A percentile compares a stretch with the other conserved stretches of the same genome.
Conservation (phyloP, 1,284 basidiomycete genomes). For the Phellinidium pouzarii region DNA sequence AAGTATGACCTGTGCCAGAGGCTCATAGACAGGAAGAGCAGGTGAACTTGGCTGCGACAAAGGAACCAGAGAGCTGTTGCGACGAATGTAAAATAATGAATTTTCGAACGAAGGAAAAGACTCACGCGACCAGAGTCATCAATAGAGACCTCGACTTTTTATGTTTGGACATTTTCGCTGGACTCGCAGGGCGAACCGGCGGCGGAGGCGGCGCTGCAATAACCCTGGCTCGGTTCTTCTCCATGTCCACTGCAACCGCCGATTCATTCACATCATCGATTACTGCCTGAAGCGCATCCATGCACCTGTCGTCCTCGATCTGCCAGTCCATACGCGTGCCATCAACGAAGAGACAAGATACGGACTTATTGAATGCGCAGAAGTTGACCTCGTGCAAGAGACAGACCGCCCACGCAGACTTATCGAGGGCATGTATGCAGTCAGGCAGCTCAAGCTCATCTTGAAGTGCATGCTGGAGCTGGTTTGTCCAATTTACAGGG, state of each 20-base stretch:
- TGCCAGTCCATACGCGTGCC: slow-evolving; percentile 44
- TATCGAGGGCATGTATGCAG: slow-evolving; percentile 57
- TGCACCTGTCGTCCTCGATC: slow-evolving; percentile 31
- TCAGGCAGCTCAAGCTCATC: slow-evolving; percentile 55
- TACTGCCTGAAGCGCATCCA: slow-evolving; percentile 42
- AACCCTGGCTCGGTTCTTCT: slow-evolving; percentile 30
- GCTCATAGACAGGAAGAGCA: slow-evolving; percentile 24
- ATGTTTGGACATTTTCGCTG: slow-evolving; percentile 29
- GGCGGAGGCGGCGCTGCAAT: slow-evolving; percentile 21
- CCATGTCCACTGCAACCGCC: slow-evolving; percentile 32
- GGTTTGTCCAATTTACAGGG: slow-evolving; percentile 50
- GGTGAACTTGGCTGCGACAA: slow-evolving; percentile 22
- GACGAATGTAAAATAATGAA: slow-evolving; percentile 7
- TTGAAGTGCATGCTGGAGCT: slow-evolving; percentile 42
- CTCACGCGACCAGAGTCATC: slow-evolving; percentile 60
- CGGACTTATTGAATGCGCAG: slow-evolving; percentile 40
- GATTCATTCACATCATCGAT: slow-evolving; percentile 46
- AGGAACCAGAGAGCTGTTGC: slow-evolving; percentile 35
- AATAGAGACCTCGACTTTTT: slow-evolving; percentile 59
- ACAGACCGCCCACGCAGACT: slow-evolving; percentile 48
- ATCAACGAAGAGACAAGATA: slow-evolving; percentile 52
- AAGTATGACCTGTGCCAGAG: slow-evolving; percentile 17
- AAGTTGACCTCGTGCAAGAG: slow-evolving; percentile 55
- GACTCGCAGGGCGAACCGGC: slow-evolving; percentile 14
- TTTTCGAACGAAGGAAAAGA: slow-evolving; percentile 15